Base-by-base conservation (phyloP, 2,329 filamentous ascomycete genomes). In the Fusarium fracticaudum region DNA sequence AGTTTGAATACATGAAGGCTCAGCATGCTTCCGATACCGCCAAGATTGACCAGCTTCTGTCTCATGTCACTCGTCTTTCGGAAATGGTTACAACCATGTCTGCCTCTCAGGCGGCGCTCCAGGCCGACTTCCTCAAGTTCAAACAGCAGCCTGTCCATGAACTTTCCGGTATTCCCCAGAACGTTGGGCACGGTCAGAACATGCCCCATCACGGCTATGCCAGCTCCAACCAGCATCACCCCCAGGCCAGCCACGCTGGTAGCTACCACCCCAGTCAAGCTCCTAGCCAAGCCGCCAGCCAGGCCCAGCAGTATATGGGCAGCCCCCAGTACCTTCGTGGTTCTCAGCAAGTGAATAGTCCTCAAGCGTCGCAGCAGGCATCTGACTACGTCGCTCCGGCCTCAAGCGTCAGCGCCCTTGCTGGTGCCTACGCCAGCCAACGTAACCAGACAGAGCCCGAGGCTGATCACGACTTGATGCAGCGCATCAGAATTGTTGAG, bases 1-100 rank as follows among this genome's bases (percentile, higher is more conserved):
- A 88, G 71, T 84, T 90, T 51, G 84, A 86, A 62, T 84, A 85
- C 40, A 80, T 90, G 78, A 84, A 87, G 73, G 83, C 84, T n/a
- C 87, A 88, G 62, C 85, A 86, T 37, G 80, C 80, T 11, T 84
- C 84, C 8, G 88, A 91, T 63, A 84, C 83, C 60, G 85, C 86
- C 74, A 95, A 95, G 87, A 92, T 95, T 66, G 90, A 93, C 61
- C 89, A 93, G 77, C 86, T 96, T n/a, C 87, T 91, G 13, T 87
- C 88, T 20, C 87, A 93, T 37, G 90, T 94, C 9, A 88, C 88
- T 38, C 88, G 89, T 31, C 86, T 95, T 65, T 89, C 91, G 6
- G 90, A 92, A 71, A 93, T 91, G 50, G 87, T 96, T 31, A 89
- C 90, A 44, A 88, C 88, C 18, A 91, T 96, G 91, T 91, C 91